These are phyloP conservation scores for Gnetum montanum DNA, from an alignment of 75 land plant genomes.

Conservation along the genomic window DNA sequence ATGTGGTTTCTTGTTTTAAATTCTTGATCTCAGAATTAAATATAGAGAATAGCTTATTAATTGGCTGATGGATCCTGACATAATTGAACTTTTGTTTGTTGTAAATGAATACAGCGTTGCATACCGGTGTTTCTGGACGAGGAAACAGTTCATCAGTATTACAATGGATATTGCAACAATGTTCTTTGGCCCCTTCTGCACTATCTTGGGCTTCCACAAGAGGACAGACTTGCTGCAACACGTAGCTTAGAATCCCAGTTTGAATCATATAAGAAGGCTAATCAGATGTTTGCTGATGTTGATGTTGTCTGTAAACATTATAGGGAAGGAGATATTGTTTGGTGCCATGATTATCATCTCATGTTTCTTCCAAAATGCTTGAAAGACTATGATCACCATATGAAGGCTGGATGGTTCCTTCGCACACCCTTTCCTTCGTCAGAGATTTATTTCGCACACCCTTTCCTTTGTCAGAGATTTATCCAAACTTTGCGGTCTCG, in stretches of 20 bases:
- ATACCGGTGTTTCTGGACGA: constrained; percentile 52
- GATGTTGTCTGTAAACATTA: constrained; percentile 23
- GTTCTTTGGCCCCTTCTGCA: constrained; percentile 57
- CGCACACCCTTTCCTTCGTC: constrained; percentile 58
- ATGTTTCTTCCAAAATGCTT: constrained; percentile 44
- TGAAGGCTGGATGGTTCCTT: constrained; percentile 56
- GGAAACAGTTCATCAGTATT: constrained; percentile 47
- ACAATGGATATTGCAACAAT: constrained; percentile 61
- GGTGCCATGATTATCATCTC: constrained; percentile 56
- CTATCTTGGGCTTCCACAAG: constrained; percentile 52
- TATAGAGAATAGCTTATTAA: too few species aligned
- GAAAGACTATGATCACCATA: constrained; percentile 27
- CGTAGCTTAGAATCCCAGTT: constrained; percentile 45
- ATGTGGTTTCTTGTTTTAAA: too few species aligned
- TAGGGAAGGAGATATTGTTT: constrained; percentile 40
- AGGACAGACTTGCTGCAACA: constrained; percentile 48
- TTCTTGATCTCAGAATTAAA: too few species aligned
- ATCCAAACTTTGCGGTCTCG: constrained; percentile 40
- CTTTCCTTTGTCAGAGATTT: constrained; percentile 53
- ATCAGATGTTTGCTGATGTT: constrained; percentile 40
- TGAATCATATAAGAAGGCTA: constrained; percentile 41
- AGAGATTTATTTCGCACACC: constrained; percentile 46
- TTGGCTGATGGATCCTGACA: too few species aligned
- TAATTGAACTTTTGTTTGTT: too few species aligned
- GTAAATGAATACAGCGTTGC: constrained; percentile 40